These are phyloP conservation scores for Termitomyces sp. DNA, from an alignment of 768 basidiomycete species.

Conservation along the genomic window DNA sequence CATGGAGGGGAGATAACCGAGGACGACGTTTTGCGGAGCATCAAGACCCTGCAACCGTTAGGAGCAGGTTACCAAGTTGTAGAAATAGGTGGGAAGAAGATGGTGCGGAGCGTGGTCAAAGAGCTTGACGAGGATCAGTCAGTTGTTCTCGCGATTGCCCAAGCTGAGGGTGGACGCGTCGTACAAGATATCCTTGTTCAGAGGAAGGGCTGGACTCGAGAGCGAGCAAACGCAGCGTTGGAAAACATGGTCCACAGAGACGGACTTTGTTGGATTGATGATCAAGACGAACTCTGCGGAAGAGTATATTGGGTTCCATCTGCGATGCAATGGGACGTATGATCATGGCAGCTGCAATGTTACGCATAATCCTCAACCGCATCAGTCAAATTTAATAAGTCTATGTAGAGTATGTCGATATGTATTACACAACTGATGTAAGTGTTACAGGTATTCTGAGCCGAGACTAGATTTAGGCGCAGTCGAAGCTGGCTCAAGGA, in stretches of 20 bases:
- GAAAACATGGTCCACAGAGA: conserved; percentile 90
- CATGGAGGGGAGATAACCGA: conserved; percentile 69
- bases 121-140: conserved; percentile 90
- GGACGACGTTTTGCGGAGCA: conserved; percentile 78
- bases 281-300: conserved; percentile 66
- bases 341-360: conserved; percentile 5
- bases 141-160: conserved; percentile 70
- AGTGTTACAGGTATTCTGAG: conserved; percentile 3
- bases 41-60: conserved; percentile 83
- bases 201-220: conserved; percentile 70
- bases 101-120: conserved; percentile 86
- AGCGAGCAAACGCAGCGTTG: conserved; percentile 71
- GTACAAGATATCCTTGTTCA: conserved; percentile 56
- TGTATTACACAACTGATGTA: not conserved
- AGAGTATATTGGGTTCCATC: conserved; percentile 86
- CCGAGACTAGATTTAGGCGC: conserved; percentile 11
- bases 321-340: conserved; percentile 81
- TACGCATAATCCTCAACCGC: not conserved
- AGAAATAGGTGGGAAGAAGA: conserved; percentile 65
- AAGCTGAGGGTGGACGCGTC: conserved; percentile 63
- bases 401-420: not conserved
- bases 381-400: not conserved
- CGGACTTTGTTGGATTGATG: conserved; percentile 93
- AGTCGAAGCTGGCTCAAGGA: conserved; percentile 8
- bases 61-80: conserved; percentile 90